These are phyloP conservation scores for Rostrohypoxylon terebratum DNA, from an alignment of 495 filamentous ascomycete species.

Conservation along the genomic window DNA sequence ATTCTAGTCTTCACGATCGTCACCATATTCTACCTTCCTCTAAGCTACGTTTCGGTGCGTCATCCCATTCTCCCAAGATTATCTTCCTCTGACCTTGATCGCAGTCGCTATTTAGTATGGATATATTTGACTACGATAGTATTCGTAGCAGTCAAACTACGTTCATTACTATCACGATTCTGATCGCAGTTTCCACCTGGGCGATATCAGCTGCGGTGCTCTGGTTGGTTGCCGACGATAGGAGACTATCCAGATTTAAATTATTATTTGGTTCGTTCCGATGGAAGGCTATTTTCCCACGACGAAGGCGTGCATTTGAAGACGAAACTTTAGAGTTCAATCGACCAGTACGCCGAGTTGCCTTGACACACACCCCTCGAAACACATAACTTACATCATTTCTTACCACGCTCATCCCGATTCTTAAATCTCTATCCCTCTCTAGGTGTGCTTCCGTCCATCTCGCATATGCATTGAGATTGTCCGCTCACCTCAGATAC, in stretches of 20 bases:
- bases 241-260: constrained; percentile 12
- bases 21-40: constrained; percentile 33
- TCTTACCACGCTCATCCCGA: background rate
- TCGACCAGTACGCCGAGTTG: no score
- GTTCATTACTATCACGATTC: constrained; percentile 31
- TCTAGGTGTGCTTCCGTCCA: background rate
- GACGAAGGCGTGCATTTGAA: background rate
- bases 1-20: constrained; percentile 74
- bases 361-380: no score
- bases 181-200: constrained; percentile 39
- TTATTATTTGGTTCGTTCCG: background rate
- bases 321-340: no score
- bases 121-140: constrained; percentile 35
- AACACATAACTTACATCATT: no score
- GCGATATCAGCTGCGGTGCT: constrained; percentile 29
- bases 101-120: constrained; percentile 41
- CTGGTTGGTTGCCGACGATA: constrained; percentile 37
- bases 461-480: background rate
- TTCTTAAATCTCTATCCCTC: background rate
- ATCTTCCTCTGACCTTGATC: background rate
- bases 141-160: constrained; percentile 12
- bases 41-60: constrained; percentile 32
- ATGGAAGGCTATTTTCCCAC: constrained; percentile 3
- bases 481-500: background rate
- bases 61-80: background rate